A percentile compares a stretch with the other conserved stretches of the same genome.
Evolutionary conservation across 106 monocot genomes (phyloP).

Genomic region (Hemerocallis citrina): DNA sequence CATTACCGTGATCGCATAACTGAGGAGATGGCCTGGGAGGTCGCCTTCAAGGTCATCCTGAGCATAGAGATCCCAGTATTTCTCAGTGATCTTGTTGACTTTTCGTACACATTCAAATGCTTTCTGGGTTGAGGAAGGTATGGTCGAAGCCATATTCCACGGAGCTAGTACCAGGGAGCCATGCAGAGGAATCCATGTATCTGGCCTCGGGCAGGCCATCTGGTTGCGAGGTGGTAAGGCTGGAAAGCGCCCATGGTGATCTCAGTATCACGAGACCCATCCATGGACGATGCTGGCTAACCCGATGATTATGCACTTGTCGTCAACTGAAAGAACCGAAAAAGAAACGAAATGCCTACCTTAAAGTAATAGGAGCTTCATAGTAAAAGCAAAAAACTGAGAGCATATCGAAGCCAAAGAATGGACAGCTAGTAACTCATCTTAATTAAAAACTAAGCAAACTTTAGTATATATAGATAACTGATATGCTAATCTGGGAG

Average conservation of each 20-base stretch:
- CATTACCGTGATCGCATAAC: constrained; percentile 25
- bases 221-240: constrained; percentile 26
- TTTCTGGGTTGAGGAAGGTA: constrained; percentile 24
- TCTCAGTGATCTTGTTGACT: constrained; percentile 31
- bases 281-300: constrained; percentile 45
- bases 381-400: background rate
- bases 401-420: background rate
- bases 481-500: no score
- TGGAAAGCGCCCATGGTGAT: constrained; percentile 48
- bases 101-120: constrained; percentile 29
- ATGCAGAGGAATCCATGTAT: constrained; percentile 45
- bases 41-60: constrained; percentile 25
- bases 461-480: background rate
- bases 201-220: constrained; percentile 28
- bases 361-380: no score
- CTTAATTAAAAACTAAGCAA: background rate
- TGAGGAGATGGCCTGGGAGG: constrained; percentile 38
- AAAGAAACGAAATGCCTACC: no score
- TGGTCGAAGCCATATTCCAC: constrained; percentile 36
- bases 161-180: constrained; percentile 44
- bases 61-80: constrained; percentile 39
- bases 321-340: constrained; percentile 38
- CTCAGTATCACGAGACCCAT: constrained; percentile 37
- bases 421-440: background rate
- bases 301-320: constrained; percentile 42